Evolutionary conservation across 352 stramenopile genomes (phyloP), one percentile per base, ranked within the genome.

Genomic region (Pythium dissimile): DNA sequence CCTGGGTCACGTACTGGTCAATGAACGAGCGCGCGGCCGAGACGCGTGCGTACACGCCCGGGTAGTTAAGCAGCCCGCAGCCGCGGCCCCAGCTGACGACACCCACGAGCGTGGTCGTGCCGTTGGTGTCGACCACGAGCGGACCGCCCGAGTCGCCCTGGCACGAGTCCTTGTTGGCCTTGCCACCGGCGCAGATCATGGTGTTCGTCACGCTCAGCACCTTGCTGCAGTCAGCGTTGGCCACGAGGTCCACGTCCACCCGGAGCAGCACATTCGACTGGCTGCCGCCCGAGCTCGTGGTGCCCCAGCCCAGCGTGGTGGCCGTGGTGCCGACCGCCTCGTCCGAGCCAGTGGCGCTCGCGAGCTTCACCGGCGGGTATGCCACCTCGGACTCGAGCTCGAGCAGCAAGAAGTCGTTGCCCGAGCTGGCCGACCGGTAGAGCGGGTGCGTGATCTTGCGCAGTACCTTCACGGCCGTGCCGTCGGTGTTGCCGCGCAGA

Each of bases 11-110:
- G 53, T 61, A 52, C 30, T 52, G 41, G 32, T 65, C 57, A 48
- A 66, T 66, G 18, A 54, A 67, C 2, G 3, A 20, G 23, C 54
- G 54, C 5, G 47, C 62, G n/a, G 54, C 43, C 28, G 64, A 71
- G 20, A 82, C 59, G 21, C 73, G 64, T 5, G 64, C 59, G 48
- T 82, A 82, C n/a, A 82, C 67, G 16, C 73, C 73, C 15, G 71
- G 71, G 45, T 62, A 54, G 21, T 67, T 70, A 4, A 59, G 38
- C 20, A 37, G 35, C 1, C 70, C 73, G 38, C 73, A 82, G 27
- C 70, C 73, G 23, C 59, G 51, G 27, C 73, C 73, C 73, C 73
- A 82, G 48, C 66, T 77, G 7, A 64, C 57, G 16, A 80, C 18
- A 28, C 70, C 73, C 9, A 72, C 53, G 12, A 77, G 48, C 31